These are phyloP conservation scores for Penicillium angulare DNA, from an alignment of 495 filamentous ascomycete genomes.

Conservation along the genomic window DNA sequence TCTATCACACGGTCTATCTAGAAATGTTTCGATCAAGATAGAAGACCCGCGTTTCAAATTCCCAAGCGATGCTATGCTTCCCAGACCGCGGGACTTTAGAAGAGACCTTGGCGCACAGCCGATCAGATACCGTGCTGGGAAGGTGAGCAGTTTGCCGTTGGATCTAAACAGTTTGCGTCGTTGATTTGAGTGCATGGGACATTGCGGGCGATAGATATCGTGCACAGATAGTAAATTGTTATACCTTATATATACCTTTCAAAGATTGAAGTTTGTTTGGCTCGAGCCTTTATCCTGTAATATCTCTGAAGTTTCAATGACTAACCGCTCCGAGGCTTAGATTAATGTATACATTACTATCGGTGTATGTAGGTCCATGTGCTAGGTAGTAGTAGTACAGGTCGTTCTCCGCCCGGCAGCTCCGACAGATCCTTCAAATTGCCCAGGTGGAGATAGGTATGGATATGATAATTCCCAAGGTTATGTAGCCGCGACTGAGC, in stretches of 20 bases:
- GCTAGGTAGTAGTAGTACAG: no score
- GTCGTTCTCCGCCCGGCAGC: no score
- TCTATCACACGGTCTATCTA: slow-evolving; percentile 27
- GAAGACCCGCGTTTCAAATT: slow-evolving; percentile 88
- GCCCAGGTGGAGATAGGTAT: no score
- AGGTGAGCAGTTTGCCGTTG: slow-evolving; percentile 90
- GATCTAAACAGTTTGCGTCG: slow-evolving; percentile 60
- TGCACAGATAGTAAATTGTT: slow-evolving; percentile 28
- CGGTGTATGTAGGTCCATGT: no score
- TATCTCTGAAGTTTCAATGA: no score
- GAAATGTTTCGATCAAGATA: slow-evolving; percentile 54
- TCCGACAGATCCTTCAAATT: no score
- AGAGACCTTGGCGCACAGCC: slow-evolving; percentile 29
- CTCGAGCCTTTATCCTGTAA: no score
- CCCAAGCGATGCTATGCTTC: slow-evolving; percentile 74
- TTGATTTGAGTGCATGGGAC: slow-evolving; percentile 22
- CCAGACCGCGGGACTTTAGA: slow-evolving; percentile 76
- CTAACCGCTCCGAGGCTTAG: no score
- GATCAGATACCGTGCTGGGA: slow-evolving; percentile 82
- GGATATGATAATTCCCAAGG: no score
- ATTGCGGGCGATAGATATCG: slow-evolving; percentile 28
- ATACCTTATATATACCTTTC: slow-evolving; percentile 21
- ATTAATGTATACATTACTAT: no score
- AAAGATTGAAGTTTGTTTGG: no score
- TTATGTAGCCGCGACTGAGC: no score